Base-by-base conservation (phyloP, 1,139 yeast species). In the Pichia cactophila region DNA sequence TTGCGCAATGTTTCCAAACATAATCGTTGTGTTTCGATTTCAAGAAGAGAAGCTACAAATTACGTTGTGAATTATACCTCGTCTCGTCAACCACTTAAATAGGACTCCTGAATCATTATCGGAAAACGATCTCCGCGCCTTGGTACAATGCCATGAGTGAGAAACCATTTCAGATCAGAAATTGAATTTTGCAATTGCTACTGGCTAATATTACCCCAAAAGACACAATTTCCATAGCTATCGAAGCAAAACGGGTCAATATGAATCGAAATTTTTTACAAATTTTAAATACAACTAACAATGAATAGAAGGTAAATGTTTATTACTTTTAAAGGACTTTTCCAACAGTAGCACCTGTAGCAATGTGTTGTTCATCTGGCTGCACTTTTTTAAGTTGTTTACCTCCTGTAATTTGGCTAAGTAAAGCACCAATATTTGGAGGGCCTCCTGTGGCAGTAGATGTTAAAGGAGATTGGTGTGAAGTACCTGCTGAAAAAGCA, bases 1-100 rank as follows among this genome's bases (percentile, higher is more conserved):
- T 60, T 75, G 74, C 36, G 79, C 78, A 49, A 81, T 81, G 61
- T 70, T 73, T 26, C 81, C 81, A 65, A 71, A 77, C 46, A 81
- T 74, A 14, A 17, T 12, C 6, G n/a, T 10, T 14, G 35, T 31
- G n/a, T 11, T 31, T 31, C n/a, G 14, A 2, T 31, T 3, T 12
- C 6, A 10, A 12, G 12, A 10, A 31, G 12, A 31, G 12, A n/a
- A 31, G n/a, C n/a, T 12, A 5, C 23, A 23, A 23, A 5, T 23
- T 23, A 23, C 23, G 23, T 4, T 23, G 23, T 31, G n/a, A n/a
- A 14, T 10, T 9, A 11, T 12, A 31, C 14, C 14, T 11, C 23
- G 23, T 23, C 23, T 23, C 23, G 23, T 23, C 23, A 23, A 5
- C 5, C 23, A 23, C 5, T 23, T 23, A 23, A 23, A 23, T 23